Evolutionary conservation across 108 stramenopile species (phyloP), one percentile per base, ranked within the genome.

Genomic region (Parmales sp.): DNA sequence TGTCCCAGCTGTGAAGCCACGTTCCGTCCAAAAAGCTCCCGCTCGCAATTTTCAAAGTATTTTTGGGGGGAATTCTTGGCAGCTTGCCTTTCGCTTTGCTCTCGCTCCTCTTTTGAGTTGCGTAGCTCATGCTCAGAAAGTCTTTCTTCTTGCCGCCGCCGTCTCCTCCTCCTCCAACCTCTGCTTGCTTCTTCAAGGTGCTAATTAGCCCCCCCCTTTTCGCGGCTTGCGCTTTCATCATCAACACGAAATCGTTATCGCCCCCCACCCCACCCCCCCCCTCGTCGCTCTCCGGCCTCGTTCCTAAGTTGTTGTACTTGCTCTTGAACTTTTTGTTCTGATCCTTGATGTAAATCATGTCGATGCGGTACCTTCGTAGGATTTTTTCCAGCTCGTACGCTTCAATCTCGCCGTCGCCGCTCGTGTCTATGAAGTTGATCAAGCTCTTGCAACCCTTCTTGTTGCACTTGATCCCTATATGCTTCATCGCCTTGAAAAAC

Each of bases 311-410:
- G 3, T 13, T 3, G 29, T 60, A 13, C 31, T 60, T 60, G 8
- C 11, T 16, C 54, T 60, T 60, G 29, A 34, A 13, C 54, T 28
- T 34, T 16, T 60, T 28, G 31, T 60, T 34, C 54, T 11, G n/a
- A 28, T 60, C 54, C 1, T 34, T 28, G 20, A 60, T 20, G 28
- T 60, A 34, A 29, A 60, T 60, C 13, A 34, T 11, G 54, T 60
- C 54, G 25, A 60, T 60, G 2, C 54, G 26, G 54, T 60, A 60
- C 54, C 54, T 11, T 5, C 54, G 3, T 1, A 60, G 0, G 16
- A 60, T 60, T 16, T 60, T 60, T 34, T 60, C 54, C n/a, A 60
- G 54, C 54, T 60, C 54, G 31, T 60, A 60, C 16, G 54, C 54
- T 34, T 60, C 54, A 0, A 60, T 60, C 20, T 60, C 54, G 4